Evolutionary conservation across 225 moss, liverwort and hornwort genomes (phyloP).

Genomic region (Asterella californica): DNA sequence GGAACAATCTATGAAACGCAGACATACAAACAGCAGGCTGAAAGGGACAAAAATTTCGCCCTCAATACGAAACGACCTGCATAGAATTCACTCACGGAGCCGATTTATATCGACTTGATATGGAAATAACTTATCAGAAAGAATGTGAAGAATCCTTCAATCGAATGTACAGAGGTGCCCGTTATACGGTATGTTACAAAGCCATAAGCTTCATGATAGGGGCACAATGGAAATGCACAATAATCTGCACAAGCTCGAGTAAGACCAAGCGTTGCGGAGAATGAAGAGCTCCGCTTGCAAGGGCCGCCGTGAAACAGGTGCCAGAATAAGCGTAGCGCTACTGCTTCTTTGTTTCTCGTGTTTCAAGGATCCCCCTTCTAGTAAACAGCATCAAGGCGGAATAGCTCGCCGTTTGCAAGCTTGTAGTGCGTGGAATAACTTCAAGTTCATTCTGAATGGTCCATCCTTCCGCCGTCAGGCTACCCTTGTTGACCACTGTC

Average conservation of each 20-base stretch:
- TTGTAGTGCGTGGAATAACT: neutral
- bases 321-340: neutral
- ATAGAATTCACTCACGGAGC: neutral
- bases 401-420: neutral
- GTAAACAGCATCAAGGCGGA: slow-evolving; percentile 11
- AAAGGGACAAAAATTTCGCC: neutral
- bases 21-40: neutral
- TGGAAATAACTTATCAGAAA: slow-evolving; percentile 1
- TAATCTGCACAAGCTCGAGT: slow-evolving; percentile 17
- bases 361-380: neutral
- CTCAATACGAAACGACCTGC: neutral
- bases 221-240: slow-evolving; percentile 24
- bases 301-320: neutral
- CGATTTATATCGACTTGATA: neutral
- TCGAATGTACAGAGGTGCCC: slow-evolving; percentile 30
- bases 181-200: slow-evolving; percentile 36
- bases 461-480: neutral
- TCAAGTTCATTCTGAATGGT: slow-evolving; percentile 5
- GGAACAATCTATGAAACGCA: neutral
- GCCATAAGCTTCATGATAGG: slow-evolving; percentile 5
- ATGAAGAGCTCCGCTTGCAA: neutral
- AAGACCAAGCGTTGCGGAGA: neutral
- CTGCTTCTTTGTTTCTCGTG: slow-evolving; percentile 12
- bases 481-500: neutral
- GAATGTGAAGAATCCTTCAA: slow-evolving; percentile 16